A percentile compares a stretch with the other conserved stretches of the same genome.
phyloP scores from a whole-genome alignment of 2,329 filamentous ascomycete species.

The Alternaria gaisen region DNA sequence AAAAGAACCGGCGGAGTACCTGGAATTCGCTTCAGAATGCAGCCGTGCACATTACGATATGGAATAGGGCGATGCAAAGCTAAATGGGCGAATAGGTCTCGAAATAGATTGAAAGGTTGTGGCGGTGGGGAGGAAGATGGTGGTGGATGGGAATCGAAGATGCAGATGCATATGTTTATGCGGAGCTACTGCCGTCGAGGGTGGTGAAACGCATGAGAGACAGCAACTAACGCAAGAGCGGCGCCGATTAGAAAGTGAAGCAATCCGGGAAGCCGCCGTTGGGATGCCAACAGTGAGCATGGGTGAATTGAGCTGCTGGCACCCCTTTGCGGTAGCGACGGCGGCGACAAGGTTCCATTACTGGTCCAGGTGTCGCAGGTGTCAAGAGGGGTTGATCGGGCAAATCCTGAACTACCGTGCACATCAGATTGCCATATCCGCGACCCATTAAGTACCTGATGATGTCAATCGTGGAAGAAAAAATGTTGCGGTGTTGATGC shows the following conservation, averaged over 20 bases:
- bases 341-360: slow-evolving; percentile 8
- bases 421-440: not conserved
- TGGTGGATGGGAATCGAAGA: not conserved
- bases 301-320: not conserved
- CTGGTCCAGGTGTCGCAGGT: slow-evolving; percentile 1
- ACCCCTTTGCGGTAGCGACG: slow-evolving; percentile 4
- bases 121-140: not conserved
- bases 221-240: not conserved
- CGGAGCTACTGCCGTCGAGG: slow-evolving; percentile 11
- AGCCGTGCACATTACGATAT: slow-evolving; percentile 15
- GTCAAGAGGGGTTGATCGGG: not conserved
- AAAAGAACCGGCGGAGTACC: slow-evolving; percentile 10
- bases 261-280: slow-evolving; percentile 11
- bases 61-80: slow-evolving; percentile 6
- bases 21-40: slow-evolving; percentile 13
- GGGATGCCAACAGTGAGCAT: not conserved
- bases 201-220: slow-evolving; percentile 26
- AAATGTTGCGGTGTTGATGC: slow-evolving; percentile 13
- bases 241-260: slow-evolving; percentile 6
- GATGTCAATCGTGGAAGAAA: slow-evolving; percentile 13
- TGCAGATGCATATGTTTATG: not conserved
- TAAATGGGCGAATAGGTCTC: slow-evolving; percentile 8
- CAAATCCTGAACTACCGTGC: not conserved
- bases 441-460: not conserved
- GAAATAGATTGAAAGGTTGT: slow-evolving; percentile 9